Evolutionary conservation across 768 basidiomycete species (phyloP).

Genomic region (Candolleomyces aberdarensis): DNA sequence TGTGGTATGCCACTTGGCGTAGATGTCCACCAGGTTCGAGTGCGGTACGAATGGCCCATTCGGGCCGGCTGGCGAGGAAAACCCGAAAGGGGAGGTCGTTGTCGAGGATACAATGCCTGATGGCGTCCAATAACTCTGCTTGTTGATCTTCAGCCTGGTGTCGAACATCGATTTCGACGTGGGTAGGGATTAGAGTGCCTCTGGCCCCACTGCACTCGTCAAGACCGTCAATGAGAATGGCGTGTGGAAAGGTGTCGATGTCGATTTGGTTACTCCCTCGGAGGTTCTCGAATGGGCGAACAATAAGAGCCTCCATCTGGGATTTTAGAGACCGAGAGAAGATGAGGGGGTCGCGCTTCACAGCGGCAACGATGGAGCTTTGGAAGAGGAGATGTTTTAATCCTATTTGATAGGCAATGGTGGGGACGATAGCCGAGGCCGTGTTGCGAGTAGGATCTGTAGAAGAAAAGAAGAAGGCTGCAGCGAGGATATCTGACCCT

Average conservation of each 20-base stretch:
- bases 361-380: background rate
- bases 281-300: background rate
- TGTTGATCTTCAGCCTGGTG: background rate
- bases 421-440: background rate
- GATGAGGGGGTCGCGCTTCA: background rate
- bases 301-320: background rate
- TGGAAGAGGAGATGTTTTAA: background rate
- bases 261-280: background rate
- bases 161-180: too few relatives aligned
- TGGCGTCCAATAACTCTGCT: background rate
- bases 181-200: too few relatives aligned
- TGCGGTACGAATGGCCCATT: background rate
- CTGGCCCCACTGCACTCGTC: background rate
- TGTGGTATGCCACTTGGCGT: background rate
- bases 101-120: background rate
- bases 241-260: background rate
- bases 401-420: slow-evolving; percentile 2
- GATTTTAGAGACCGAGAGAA: background rate
- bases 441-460: background rate
- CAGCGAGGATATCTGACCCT: background rate
- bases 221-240: slow-evolving; percentile 3
- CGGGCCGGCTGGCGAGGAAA: slow-evolving; percentile 2
- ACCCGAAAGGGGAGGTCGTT: background rate
- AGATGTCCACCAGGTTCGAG: background rate
- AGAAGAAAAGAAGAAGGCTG: slow-evolving; percentile 2